Conservation (phyloP, 352 stramenopile genomes). For the Globisporangium viniferum region DNA sequence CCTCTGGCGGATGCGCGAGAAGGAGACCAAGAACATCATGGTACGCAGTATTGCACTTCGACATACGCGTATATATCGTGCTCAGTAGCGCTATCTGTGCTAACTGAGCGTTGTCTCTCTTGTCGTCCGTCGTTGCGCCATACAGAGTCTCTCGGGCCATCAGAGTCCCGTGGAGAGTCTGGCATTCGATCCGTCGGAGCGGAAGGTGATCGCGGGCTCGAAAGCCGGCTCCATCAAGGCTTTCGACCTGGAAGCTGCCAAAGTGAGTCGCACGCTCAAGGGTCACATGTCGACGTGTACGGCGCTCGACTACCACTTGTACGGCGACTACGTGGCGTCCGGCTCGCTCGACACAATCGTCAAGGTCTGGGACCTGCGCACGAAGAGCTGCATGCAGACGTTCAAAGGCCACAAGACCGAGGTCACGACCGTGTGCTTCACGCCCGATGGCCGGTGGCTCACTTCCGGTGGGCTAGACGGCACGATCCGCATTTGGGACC, state of each 20-base stretch:
- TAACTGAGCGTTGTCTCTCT: background rate
- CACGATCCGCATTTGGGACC: slow-evolving; percentile 83
- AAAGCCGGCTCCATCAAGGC: slow-evolving; percentile 83
- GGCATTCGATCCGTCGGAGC: slow-evolving; percentile 76
- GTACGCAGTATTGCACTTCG: slow-evolving; percentile 19
- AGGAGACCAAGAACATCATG: slow-evolving; percentile 88
- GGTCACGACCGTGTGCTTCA: slow-evolving; percentile 77
- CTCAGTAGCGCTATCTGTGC: background rate
- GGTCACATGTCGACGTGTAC: slow-evolving; percentile 84
- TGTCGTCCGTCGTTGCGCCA: background rate
- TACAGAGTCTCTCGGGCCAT: slow-evolving; percentile 69
- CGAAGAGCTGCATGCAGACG: slow-evolving; percentile 85
- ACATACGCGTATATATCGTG: background rate
- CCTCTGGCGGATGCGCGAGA: slow-evolving; percentile 83
- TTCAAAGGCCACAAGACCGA: slow-evolving; percentile 81
- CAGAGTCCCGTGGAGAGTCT: slow-evolving; percentile 77
- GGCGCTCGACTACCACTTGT: slow-evolving; percentile 81
- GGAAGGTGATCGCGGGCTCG: slow-evolving; percentile 71
- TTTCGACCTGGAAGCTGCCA: slow-evolving; percentile 78
- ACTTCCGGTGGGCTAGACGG: slow-evolving; percentile 72
- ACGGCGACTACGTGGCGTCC: slow-evolving; percentile 84
- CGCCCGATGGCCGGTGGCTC: slow-evolving; percentile 78
- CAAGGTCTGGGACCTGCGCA: slow-evolving; percentile 85
- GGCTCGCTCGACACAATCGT: slow-evolving; percentile 80
- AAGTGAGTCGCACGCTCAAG: slow-evolving; percentile 77